Evolutionary conservation across 345 rosid genomes (phyloP), one percentile per base, ranked within the genome.

Genomic region (Schrenkiella parvula): DNA sequence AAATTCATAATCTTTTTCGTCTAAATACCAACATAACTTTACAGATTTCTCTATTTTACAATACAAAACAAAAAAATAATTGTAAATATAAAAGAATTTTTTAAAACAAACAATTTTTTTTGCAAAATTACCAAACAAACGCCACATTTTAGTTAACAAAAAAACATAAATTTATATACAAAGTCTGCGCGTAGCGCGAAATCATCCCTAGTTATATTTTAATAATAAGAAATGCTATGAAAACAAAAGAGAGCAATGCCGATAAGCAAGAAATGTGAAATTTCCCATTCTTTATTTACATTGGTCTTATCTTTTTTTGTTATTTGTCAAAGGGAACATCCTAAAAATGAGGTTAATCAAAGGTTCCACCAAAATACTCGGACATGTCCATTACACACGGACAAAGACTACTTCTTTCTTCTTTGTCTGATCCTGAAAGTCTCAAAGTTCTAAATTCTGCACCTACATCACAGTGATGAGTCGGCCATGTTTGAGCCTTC

Each of bases 311-410:
- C 23, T 6, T 26, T 52, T 7, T 46, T 64, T 34, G 34, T 67
- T 44, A 14, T 32, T 55, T 70, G 71, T 70, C 75, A 69, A 70
- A 70, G 70, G 41, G 7, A 47, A 19, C 15, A 44, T 63, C 71
- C 75, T 70, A 76, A 22, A 70, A 76, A 44, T 61, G 53, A 55
- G 80, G 54, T 70, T 54, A 4, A 69, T 70, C 75, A 76, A 64
- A 46, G 66, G 55, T 63, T 76, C 22, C n/a, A 75, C 79, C 74
- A 68, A 43, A 61, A 75, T 75, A 68, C 70, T 52, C 64, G 74
- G 70, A 41, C 69, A 50, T 68, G 34, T 61, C 70, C 64, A 64
- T 59, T 50, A 34, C 71, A 46, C 77, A 64, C 60, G 72, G 63
- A 68, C 54, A 50, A 59, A 66, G 6, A 1, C 5, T 68, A 22